Percentiles rank a stretch among this genome's conserved stretches.
Evolutionary conservation across 768 basidiomycete species (phyloP).

Genomic region (Amanita rubescens): DNA sequence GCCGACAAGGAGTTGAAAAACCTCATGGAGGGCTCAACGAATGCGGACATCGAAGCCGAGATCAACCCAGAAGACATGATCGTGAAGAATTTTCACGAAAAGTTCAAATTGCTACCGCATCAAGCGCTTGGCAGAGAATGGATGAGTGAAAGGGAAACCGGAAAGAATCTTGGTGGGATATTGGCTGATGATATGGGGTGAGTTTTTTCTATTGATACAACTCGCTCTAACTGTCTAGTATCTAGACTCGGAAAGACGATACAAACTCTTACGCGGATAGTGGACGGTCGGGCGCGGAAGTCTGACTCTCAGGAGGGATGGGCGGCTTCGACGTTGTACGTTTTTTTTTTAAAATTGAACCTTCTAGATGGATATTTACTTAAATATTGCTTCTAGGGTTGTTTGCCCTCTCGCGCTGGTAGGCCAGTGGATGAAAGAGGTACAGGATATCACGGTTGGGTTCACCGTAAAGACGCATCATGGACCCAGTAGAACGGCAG

Average conservation of each 20-base stretch:
- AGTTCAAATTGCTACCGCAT: conserved; percentile 72
- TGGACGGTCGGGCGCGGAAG: conserved; percentile 68
- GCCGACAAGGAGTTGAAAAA: conserved; percentile 76
- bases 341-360: background rate
- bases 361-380: background rate
- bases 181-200: conserved; percentile 90
- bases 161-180: conserved; percentile 79
- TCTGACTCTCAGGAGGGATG: conserved; percentile 68
- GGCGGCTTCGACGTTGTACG: conserved; percentile 65
- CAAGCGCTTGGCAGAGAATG: conserved; percentile 81
- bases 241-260: conserved; percentile 81
- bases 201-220: conserved; percentile 8
- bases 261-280: conserved; percentile 81
- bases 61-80: conserved; percentile 60
- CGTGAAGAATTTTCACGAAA: conserved; percentile 72
- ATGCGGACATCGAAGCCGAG: conserved; percentile 47
- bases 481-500: conserved; percentile 62
- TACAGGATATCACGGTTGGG: conserved; percentile 58
- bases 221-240: conserved; percentile 1
- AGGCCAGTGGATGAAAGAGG: conserved; percentile 86
- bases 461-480: conserved; percentile 80
- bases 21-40: conserved; percentile 60
- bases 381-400: conserved; percentile 44
- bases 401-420: conserved; percentile 84
- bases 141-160: conserved; percentile 81